Conservation (phyloP, 768 basidiomycete genomes). For the Lactarius psammicola region DNA sequence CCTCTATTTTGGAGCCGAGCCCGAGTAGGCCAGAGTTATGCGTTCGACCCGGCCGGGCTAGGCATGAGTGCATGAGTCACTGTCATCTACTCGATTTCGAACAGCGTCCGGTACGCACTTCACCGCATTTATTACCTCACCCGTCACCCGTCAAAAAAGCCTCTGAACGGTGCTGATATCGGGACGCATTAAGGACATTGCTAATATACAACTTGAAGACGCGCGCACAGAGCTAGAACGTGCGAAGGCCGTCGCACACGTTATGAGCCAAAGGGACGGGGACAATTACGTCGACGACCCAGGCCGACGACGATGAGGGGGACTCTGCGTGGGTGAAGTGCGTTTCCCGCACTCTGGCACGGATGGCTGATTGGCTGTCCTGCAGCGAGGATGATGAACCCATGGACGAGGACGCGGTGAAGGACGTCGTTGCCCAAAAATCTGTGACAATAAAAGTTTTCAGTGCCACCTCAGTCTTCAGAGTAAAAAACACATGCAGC, state of each 20-base stretch:
- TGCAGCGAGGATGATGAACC: slow-evolving; percentile 51
- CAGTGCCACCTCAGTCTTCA: too few relatives aligned
- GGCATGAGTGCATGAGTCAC: too few relatives aligned
- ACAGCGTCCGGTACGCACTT: slow-evolving; percentile 13
- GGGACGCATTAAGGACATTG: slow-evolving; percentile 85
- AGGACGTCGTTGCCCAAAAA: slow-evolving; percentile 37
- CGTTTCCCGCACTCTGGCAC: slow-evolving; percentile 40
- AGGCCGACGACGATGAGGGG: slow-evolving; percentile 42
- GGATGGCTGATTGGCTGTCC: slow-evolving; percentile 36
- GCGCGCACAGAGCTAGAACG: slow-evolving; percentile 81
- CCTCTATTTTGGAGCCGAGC: too few relatives aligned
- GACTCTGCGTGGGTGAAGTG: slow-evolving; percentile 84
- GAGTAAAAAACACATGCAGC: too few relatives aligned
- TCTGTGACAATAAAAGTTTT: too few relatives aligned
- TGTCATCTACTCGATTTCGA: slow-evolving; percentile 22
- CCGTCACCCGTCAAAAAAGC: slow-evolving; percentile 79
- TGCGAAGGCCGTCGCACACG: slow-evolving; percentile 70
- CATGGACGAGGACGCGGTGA: slow-evolving; percentile 54
- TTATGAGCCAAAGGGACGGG: slow-evolving; percentile 66
- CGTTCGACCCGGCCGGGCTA: too few relatives aligned
- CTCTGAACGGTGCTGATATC: slow-evolving; percentile 87
- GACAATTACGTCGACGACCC: slow-evolving; percentile 63
- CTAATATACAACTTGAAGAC: slow-evolving; percentile 86
- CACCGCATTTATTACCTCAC: neutral
- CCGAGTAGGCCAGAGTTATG: too few relatives aligned